These are phyloP conservation scores for Xylaria digitata DNA, from an alignment of 2,329 filamentous ascomycete species.

Conservation along the genomic window DNA sequence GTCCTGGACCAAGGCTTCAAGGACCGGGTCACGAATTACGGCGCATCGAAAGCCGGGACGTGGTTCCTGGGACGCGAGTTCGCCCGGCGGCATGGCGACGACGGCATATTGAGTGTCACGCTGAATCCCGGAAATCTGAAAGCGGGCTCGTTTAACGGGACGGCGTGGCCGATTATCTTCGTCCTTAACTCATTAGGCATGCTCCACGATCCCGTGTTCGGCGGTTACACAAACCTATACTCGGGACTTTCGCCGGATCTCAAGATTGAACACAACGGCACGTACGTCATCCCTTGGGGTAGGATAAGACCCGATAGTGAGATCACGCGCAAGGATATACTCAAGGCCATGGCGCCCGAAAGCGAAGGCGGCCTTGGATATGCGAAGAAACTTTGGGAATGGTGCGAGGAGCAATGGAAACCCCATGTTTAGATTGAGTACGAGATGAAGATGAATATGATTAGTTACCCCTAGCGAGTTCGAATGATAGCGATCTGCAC, in stretches of 20 bases:
- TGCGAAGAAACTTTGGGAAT: slow-evolving; percentile 47
- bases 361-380: slow-evolving; percentile 47
- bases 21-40: slow-evolving; percentile 47
- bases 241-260: slow-evolving; percentile 41
- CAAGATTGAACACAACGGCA: slow-evolving; percentile 37
- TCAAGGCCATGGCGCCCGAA: slow-evolving; percentile 44
- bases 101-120: slow-evolving; percentile 45
- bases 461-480: neutral
- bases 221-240: slow-evolving; percentile 39
- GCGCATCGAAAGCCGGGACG: slow-evolving; percentile 52
- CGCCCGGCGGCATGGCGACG: slow-evolving; percentile 42
- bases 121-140: slow-evolving; percentile 53
- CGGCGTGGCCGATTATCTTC: slow-evolving; percentile 30
- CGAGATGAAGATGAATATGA: neutral
- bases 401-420: slow-evolving; percentile 42
- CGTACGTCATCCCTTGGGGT: slow-evolving; percentile 40
- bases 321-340: slow-evolving; percentile 45
- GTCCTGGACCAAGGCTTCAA: slow-evolving; percentile 40
- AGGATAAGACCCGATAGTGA: slow-evolving; percentile 33
- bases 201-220: slow-evolving; percentile 37
- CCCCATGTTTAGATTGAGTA: slow-evolving; percentile 8
- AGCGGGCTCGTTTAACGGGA: slow-evolving; percentile 41
- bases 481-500: neutral
- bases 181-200: slow-evolving; percentile 26
- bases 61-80: slow-evolving; percentile 51